Evolutionary conservation across 331 rosid genomes (phyloP).

Genomic region (Quercus lobata): DNA sequence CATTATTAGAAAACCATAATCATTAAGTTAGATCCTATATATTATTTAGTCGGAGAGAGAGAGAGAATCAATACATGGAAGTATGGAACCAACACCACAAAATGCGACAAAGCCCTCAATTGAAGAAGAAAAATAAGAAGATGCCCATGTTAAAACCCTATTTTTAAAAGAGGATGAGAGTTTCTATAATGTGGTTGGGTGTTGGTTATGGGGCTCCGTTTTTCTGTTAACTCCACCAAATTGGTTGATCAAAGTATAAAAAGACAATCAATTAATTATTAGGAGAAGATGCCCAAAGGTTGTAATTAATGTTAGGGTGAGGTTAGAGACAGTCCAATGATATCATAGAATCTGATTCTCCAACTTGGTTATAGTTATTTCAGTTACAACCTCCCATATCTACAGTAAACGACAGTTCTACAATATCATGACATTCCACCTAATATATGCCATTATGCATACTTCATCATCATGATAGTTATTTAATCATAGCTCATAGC

Average conservation of each 20-base stretch:
- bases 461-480: too few species aligned
- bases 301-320: not conserved
- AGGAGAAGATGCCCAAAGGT: slow-evolving; percentile 31
- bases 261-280: not conserved
- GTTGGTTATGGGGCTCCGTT: slow-evolving; percentile 21
- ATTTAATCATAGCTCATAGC: too few species aligned
- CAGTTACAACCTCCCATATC: slow-evolving; percentile 23
- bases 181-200: slow-evolving; percentile 30
- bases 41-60: slow-evolving; percentile 20
- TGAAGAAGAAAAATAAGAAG: not conserved
- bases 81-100: slow-evolving; percentile 15
- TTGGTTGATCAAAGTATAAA: slow-evolving; percentile 12
- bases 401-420: too few species aligned
- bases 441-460: too few species aligned
- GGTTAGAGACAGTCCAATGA: slow-evolving; percentile 18
- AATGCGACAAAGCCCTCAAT: slow-evolving; percentile 20
- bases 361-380: slow-evolving; percentile 29
- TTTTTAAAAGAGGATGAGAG: not conserved
- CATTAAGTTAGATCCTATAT: slow-evolving; percentile 48
- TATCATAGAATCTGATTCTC: slow-evolving; percentile 1
- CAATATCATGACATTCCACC: too few species aligned
- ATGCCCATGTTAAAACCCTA: slow-evolving; percentile 14
- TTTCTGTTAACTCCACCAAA: not conserved
- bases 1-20: slow-evolving; percentile 36
- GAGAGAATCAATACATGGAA: not conserved